Evolutionary conservation across 495 filamentous ascomycete genomes (phyloP).

Genomic region (Penicillium robsamsonii): DNA sequence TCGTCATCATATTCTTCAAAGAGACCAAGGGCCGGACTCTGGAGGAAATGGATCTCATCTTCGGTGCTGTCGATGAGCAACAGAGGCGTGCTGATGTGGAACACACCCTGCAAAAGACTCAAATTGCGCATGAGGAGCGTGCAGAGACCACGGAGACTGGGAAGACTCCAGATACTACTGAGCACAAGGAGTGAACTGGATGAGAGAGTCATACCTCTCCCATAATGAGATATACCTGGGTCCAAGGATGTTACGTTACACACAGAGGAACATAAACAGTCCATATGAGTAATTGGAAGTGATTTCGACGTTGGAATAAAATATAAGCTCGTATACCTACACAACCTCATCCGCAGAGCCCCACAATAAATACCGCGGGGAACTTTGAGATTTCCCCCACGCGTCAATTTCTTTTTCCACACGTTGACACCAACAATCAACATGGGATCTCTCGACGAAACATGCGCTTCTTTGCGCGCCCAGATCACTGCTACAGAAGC

Average conservation of each 20-base stretch:
- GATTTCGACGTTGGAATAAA: not conserved
- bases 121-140: slow-evolving; percentile 29
- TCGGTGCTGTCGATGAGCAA: slow-evolving; percentile 39
- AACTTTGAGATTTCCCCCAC: slow-evolving; percentile 2
- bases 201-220: not conserved
- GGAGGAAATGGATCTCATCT: slow-evolving; percentile 51
- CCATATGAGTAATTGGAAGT: not conserved
- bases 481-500: slow-evolving; percentile 41
- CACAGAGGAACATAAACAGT: not conserved
- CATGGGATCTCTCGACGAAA: slow-evolving; percentile 30
- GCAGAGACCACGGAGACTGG: slow-evolving; percentile 9
- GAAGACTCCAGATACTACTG: not conserved
- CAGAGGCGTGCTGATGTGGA: slow-evolving; percentile 42
- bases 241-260: not conserved
- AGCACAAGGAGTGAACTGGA: not conserved
- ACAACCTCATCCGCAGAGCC: not conserved
- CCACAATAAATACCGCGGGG: slow-evolving; percentile 13
- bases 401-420: slow-evolving; percentile 2
- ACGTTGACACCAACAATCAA: not conserved
- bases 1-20: slow-evolving; percentile 53
- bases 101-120: slow-evolving; percentile 37
- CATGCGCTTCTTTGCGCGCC: slow-evolving; percentile 40
- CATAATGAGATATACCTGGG: not conserved
- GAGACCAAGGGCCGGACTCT: slow-evolving; percentile 58
- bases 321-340: not conserved